Evolutionary conservation across 352 stramenopile genomes (phyloP).

Genomic region (Phytophthora citricola): DNA sequence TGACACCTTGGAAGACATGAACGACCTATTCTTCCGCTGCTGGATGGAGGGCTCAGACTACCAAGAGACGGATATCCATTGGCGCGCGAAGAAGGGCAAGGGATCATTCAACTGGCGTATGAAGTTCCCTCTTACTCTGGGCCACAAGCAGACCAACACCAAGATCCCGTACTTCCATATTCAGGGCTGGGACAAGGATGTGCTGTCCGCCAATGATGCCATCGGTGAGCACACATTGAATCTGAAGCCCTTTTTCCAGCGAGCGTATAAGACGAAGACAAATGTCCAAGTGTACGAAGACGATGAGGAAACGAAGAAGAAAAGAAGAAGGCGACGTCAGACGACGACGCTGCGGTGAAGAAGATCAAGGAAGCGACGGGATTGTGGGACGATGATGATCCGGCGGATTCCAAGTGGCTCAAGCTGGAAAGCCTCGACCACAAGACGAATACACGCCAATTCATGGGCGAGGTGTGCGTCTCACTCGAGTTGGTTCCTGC

Average conservation of each 20-base stretch:
- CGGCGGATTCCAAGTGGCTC: slow-evolving; percentile 84
- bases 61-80: slow-evolving; percentile 95
- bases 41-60: slow-evolving; percentile 87
- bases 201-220: slow-evolving; percentile 92
- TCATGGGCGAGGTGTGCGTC: slow-evolving; percentile 89
- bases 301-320: slow-evolving; percentile 74
- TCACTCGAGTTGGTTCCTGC: slow-evolving; percentile 90
- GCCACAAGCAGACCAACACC: slow-evolving; percentile 84
- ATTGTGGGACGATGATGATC: slow-evolving; percentile 85
- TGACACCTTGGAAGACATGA: slow-evolving; percentile 91
- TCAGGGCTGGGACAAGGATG: slow-evolving; percentile 95
- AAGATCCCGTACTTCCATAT: slow-evolving; percentile 95
- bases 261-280: slow-evolving; percentile 81
- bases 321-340: slow-evolving; percentile 80
- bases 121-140: slow-evolving; percentile 92
- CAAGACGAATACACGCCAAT: slow-evolving; percentile 81
- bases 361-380: slow-evolving; percentile 88
- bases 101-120: slow-evolving; percentile 95
- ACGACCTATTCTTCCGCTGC: slow-evolving; percentile 92
- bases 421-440: slow-evolving; percentile 85
- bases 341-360: slow-evolving; percentile 80
- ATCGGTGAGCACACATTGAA: slow-evolving; percentile 90
- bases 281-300: slow-evolving; percentile 86
- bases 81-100: slow-evolving; percentile 94
- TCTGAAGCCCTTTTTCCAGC: slow-evolving; percentile 73